Base-by-base conservation (phyloP, 257 asterid genomes). In the Solanum sitiens region DNA sequence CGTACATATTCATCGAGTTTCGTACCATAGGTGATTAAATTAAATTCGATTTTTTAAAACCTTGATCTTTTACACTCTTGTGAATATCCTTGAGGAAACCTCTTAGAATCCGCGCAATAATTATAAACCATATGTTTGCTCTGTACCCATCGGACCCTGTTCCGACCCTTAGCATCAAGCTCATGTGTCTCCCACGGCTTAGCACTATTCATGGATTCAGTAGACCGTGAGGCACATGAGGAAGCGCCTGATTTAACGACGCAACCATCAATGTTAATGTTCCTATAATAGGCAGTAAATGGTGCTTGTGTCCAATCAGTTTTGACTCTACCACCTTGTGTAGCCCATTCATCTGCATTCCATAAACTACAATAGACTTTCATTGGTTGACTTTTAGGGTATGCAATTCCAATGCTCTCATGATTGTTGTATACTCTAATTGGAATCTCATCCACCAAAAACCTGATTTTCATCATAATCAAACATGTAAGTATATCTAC, bases 261-360 rank as follows among this genome's bases (percentile, higher is more conserved):
- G 2, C 95, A 92, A 1, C 87, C 95, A 42, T 87, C 74, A 39
- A 86, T 84, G 30, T 92, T 92, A 87, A 88, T 87, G 45, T 92
- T 88, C 33, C 71, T 86, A 91, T 92, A 94, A 18, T 37, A 76
- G 7, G 92, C 95, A 3, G 89, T 85, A 87, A 94, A 94, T 6
- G 98, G 98, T 25, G 96, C 93, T 88, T 88, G 76, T 5, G 91
- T 45, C 98, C 98, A 93, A 5, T 94, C 93, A 2, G 95, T 92
- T 91, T 92, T 94, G 56, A 94, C 92, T 42, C 91, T 39, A 4
- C 98, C 98, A 25, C 98, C 98, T 61, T 94, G 95, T 35, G 96
- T 93, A 2, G 98, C 96, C 96, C 96, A 93, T n/a, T 92, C 95
- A 25, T 92, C 96, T 1, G 95, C 97, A 4, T 92, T 79, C 96